phyloP scores from a whole-genome alignment of 2,329 filamentous ascomycete species.

The Aspergillus intermedius region DNA sequence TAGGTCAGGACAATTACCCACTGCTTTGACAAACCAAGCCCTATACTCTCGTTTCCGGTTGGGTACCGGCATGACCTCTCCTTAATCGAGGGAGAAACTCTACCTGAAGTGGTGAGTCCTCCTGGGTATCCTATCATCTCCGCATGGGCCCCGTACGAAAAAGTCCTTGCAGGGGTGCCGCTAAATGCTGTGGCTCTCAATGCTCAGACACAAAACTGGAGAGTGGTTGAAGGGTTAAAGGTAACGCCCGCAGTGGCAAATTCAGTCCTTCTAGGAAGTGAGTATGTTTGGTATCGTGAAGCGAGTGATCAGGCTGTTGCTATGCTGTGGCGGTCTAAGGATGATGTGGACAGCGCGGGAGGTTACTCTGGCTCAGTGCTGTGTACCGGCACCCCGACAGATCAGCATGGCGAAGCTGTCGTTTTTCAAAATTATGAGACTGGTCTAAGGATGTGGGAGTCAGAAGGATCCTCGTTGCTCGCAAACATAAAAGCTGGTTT shows the following conservation, averaged over 20 bases:
- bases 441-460: background rate
- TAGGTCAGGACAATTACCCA: slow-evolving; percentile 5
- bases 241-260: background rate
- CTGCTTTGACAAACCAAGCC: slow-evolving; percentile 5
- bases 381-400: slow-evolving; percentile 1
- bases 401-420: slow-evolving; percentile 1
- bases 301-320: slow-evolving; percentile 3
- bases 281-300: slow-evolving; percentile 1
- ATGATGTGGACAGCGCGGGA: background rate
- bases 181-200: background rate
- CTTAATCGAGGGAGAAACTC: slow-evolving; percentile 4
- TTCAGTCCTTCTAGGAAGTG: slow-evolving; percentile 1
- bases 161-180: slow-evolving; percentile 1
- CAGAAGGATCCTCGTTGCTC: background rate
- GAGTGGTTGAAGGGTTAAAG: background rate
- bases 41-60: slow-evolving; percentile 1
- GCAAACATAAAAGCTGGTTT: background rate
- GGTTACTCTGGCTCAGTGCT: slow-evolving; percentile 2
- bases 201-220: background rate
- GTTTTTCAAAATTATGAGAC: slow-evolving; percentile 4
- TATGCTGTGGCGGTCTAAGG: slow-evolving; percentile 2
- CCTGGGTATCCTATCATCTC: slow-evolving; percentile 4
- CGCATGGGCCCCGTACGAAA: slow-evolving; percentile 4
- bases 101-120: slow-evolving; percentile 4
- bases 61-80: slow-evolving; percentile 6